These are phyloP conservation scores for Aspergillus tamarii DNA, from an alignment of 2,329 filamentous ascomycete species.

Conservation along the genomic window DNA sequence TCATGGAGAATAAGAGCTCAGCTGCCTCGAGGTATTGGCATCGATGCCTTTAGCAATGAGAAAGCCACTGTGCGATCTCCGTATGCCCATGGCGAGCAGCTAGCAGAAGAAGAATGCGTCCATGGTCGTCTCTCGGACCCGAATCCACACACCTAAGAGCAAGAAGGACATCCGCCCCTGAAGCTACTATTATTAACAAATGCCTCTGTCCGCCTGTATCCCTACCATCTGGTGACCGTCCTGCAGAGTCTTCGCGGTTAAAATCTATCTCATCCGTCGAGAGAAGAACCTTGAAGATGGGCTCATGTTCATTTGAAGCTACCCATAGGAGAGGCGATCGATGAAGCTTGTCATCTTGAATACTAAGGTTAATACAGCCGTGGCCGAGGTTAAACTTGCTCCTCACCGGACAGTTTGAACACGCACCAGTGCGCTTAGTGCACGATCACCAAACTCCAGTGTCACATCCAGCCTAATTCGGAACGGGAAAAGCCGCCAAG, in stretches of 20 bases:
- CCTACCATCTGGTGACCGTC: neutral
- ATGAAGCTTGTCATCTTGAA: neutral
- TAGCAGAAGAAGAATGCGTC: neutral
- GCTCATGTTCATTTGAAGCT: no score
- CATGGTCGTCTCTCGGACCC: neutral
- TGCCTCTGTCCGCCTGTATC: neutral
- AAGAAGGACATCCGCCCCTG: neutral
- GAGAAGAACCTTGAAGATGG: no score
- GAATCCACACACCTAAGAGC: neutral
- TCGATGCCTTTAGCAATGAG: neutral
- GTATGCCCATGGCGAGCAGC: neutral
- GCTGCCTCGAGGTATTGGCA: no score
- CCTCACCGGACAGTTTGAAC: neutral
- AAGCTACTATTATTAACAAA: neutral
- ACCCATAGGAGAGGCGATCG: no score
- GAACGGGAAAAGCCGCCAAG: neutral
- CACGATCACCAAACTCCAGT: neutral
- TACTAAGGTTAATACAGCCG: neutral
- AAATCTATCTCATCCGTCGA: no score
- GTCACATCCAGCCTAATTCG: neutral
- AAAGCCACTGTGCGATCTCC: neutral
- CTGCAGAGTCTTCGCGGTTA: no score
- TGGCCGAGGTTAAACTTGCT: neutral
- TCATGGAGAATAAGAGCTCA: no score
- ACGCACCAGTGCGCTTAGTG: neutral